Evolutionary conservation across 495 filamentous ascomycete genomes (phyloP).

Genomic region (Penicillium parvum): DNA sequence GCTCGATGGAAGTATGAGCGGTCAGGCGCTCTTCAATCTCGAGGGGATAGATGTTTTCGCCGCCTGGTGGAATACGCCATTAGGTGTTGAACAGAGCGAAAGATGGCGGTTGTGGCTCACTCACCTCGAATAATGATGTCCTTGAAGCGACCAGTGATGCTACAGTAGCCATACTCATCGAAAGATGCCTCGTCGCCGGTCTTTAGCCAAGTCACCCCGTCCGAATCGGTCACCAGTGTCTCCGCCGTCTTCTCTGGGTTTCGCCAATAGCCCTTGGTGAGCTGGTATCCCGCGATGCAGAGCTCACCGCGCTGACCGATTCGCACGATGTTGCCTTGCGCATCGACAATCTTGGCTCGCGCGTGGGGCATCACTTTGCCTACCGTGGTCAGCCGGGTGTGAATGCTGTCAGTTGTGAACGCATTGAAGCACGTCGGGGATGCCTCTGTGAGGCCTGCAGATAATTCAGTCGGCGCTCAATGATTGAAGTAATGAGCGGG

Average conservation of each 20-base stretch:
- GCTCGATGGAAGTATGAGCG: slow-evolving; percentile 49
- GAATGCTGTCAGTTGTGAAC: slow-evolving; percentile 58
- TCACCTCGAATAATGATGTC: slow-evolving; percentile 76
- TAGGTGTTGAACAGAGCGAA: neutral
- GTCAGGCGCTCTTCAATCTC: slow-evolving; percentile 67
- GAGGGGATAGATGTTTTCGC: slow-evolving; percentile 78
- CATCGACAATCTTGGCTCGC: slow-evolving; percentile 62
- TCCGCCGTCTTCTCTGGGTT: slow-evolving; percentile 66
- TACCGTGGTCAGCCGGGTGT: slow-evolving; percentile 56
- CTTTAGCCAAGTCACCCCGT: slow-evolving; percentile 59
- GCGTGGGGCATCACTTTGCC: slow-evolving; percentile 65
- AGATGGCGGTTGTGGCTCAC: neutral
- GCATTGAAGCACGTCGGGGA: slow-evolving; percentile 70
- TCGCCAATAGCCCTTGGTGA: slow-evolving; percentile 67
- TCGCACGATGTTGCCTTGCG: slow-evolving; percentile 54
- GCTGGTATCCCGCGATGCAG: slow-evolving; percentile 64
- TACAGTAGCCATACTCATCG: slow-evolving; percentile 58
- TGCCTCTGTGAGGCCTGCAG: slow-evolving; percentile 59
- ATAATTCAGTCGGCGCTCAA: neutral
- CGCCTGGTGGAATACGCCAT: slow-evolving; percentile 28
- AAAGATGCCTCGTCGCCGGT: slow-evolving; percentile 70
- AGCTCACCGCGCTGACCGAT: slow-evolving; percentile 58
- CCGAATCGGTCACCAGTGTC: slow-evolving; percentile 53
- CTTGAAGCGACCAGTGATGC: slow-evolving; percentile 71
- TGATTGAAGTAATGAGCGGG: neutral